These are phyloP conservation scores for Saccharomyces hybrid DNA, from an alignment of 1,139 yeast species.

Conservation along the genomic window DNA sequence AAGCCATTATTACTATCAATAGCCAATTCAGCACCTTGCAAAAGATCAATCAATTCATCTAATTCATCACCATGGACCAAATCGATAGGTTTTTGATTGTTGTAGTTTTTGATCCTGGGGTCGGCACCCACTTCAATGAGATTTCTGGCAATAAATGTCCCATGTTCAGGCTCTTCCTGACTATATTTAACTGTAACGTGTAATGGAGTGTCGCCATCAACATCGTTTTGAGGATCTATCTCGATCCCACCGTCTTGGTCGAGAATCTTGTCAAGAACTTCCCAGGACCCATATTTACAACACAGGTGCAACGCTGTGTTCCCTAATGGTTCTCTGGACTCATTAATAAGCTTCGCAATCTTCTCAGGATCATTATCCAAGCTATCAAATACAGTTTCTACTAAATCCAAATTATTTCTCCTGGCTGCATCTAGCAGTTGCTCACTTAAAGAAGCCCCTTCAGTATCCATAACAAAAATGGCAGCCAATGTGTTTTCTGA, in stretches of 20 bases:
- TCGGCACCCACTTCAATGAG: conserved; percentile 90
- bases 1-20: conserved; percentile 26
- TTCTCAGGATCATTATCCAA: conserved; percentile 41
- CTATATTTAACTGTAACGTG: conserved; percentile 79
- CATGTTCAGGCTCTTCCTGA: conserved; percentile 76
- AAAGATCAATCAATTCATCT: conserved; percentile 48
- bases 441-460: conserved; percentile 73
- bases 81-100: conserved; percentile 70
- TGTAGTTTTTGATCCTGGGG: conserved; percentile 50
- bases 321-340: conserved; percentile 69
- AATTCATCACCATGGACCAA: conserved; percentile 47
- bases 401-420: conserved; percentile 75
- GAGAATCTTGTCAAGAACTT: conserved; percentile 70
- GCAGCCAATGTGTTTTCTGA: not conserved
- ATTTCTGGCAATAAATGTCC: conserved; percentile 69
- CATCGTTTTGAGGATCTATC: conserved; percentile 66
- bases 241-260: conserved; percentile 84
- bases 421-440: conserved; percentile 84
- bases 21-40: conserved; percentile 82
- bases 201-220: conserved; percentile 81
- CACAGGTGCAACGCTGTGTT: conserved; percentile 80
- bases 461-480: conserved; percentile 17
- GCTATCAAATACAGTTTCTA: conserved; percentile 47
- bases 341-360: conserved; percentile 58
- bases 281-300: conserved; percentile 76